These are phyloP conservation scores for Aureobasidium melanogenum DNA, from an alignment of 2,329 filamentous ascomycete species.

Conservation along the genomic window DNA sequence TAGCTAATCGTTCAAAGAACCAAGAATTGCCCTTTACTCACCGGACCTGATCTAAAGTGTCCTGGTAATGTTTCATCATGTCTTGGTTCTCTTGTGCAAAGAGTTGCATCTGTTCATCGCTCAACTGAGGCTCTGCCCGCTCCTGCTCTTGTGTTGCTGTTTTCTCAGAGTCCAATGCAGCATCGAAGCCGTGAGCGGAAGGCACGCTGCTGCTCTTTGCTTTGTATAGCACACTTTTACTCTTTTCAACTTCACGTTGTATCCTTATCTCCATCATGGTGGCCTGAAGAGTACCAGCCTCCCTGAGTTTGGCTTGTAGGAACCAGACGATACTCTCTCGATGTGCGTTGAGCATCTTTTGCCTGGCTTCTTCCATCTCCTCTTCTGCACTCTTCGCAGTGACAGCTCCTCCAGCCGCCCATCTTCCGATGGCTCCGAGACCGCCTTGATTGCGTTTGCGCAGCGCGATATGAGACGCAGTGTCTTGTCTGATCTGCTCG, in stretches of 20 bases:
- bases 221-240: conserved; percentile 74
- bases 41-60: conserved; percentile 89
- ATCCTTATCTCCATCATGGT: conserved; percentile 89
- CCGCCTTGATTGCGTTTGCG: conserved; percentile 57
- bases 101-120: conserved; percentile 75
- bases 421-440: conserved; percentile 60
- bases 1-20: neutral
- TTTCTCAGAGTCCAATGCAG: neutral
- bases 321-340: conserved; percentile 80
- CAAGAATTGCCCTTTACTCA: conserved; percentile 38
- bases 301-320: conserved; percentile 64
- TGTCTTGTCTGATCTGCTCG: conserved; percentile 71
- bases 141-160: conserved; percentile 2
- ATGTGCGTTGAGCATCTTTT: conserved; percentile 58
- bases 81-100: conserved; percentile 90
- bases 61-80: conserved; percentile 89
- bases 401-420: conserved; percentile 48
- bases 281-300: conserved; percentile 69
- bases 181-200: conserved; percentile 1
- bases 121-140: conserved; percentile 10
- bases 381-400: conserved; percentile 57
- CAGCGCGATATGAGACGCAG: conserved; percentile 59
- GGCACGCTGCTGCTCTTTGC: conserved; percentile 31
- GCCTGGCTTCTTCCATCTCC: conserved; percentile 59
- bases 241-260: conserved; percentile 78